Conservation (phyloP, 352 stramenopile species). For the Phytophthora crassamura region DNA sequence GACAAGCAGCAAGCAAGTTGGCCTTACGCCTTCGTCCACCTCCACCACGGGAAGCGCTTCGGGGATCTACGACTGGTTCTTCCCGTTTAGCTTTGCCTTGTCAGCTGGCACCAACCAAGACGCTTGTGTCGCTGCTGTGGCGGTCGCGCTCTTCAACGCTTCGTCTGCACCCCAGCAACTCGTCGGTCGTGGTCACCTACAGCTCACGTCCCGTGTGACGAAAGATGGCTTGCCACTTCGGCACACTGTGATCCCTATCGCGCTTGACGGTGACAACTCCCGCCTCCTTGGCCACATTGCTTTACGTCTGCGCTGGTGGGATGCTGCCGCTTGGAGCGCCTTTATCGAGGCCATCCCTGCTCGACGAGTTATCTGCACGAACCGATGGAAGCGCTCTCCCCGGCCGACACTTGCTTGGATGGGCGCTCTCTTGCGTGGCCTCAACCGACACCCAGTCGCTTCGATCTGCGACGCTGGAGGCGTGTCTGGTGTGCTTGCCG, state of each 20-base stretch:
- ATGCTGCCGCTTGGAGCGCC: constrained; percentile 41
- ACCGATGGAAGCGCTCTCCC: constrained; percentile 46
- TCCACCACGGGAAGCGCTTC: constrained; percentile 11
- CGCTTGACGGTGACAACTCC: constrained; percentile 6
- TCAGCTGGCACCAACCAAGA: neutral
- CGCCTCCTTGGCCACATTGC: constrained; percentile 35
- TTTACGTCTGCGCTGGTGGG: constrained; percentile 55
- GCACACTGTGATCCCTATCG: constrained; percentile 35
- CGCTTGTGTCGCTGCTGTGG: constrained; percentile 9
- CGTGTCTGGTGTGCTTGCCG: constrained; percentile 57
- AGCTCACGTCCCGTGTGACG: constrained; percentile 18
- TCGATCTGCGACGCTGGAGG: constrained; percentile 79
- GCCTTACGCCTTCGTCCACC: constrained; percentile 33
- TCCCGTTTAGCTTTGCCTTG: constrained; percentile 36
- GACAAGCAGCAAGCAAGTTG: constrained; percentile 1
- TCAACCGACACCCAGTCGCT: constrained; percentile 77
- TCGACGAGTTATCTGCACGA: constrained; percentile 74
- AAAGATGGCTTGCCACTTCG: constrained; percentile 32
- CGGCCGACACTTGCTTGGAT: constrained; percentile 61
- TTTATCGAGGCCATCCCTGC: constrained; percentile 43
- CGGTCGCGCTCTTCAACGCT: constrained; percentile 39
- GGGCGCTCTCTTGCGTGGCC: constrained; percentile 64
- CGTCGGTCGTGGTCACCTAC: constrained; percentile 32
- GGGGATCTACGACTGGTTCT: constrained; percentile 41
- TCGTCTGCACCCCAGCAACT: constrained; percentile 11